These are phyloP conservation scores for Scheffersomyces amazonensis DNA, from an alignment of 805 yeast genomes.

Conservation along the genomic window DNA sequence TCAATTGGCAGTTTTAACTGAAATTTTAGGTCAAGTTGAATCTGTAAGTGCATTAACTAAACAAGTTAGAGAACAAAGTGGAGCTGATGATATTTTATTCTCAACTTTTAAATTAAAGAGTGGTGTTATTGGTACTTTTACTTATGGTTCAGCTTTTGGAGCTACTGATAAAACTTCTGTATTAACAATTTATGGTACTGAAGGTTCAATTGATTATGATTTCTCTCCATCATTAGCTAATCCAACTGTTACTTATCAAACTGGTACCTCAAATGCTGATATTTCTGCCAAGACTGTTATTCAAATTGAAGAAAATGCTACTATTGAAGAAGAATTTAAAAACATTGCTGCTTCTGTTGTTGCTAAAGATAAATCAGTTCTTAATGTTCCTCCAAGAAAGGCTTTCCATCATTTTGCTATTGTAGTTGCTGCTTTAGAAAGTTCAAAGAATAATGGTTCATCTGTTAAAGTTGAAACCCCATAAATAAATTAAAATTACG, in stretches of 20 bases:
- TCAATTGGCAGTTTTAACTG: conserved; percentile 84
- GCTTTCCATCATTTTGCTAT: conserved; percentile 93
- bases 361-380: conserved; percentile 55
- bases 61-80: conserved; percentile 75
- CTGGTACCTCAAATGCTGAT: conserved; percentile 28
- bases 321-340: conserved; percentile 45
- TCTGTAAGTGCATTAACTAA: conserved; percentile 72
- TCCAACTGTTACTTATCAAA: conserved; percentile 37
- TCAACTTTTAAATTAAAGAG: conserved; percentile 60
- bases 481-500: conserved; percentile 2
- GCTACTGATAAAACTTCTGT: conserved; percentile 67
- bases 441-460: conserved; percentile 54
- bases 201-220: conserved; percentile 72
- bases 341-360: conserved; percentile 57
- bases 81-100: conserved; percentile 77
- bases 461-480: conserved; percentile 44
- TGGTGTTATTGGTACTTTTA: conserved; percentile 77
- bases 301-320: conserved; percentile 43
- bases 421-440: conserved; percentile 79
- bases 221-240: conserved; percentile 48
- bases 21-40: conserved; percentile 71
- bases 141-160: conserved; percentile 85
- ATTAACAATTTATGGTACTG: conserved; percentile 72
- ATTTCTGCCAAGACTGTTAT: conserved; percentile 51
- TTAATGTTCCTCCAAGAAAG: conserved; percentile 63